Percentiles rank a stretch among this genome's conserved stretches.
Conservation (phyloP, 2,329 filamentous ascomycete species). For the Aspergillus quadricinctus region DNA sequence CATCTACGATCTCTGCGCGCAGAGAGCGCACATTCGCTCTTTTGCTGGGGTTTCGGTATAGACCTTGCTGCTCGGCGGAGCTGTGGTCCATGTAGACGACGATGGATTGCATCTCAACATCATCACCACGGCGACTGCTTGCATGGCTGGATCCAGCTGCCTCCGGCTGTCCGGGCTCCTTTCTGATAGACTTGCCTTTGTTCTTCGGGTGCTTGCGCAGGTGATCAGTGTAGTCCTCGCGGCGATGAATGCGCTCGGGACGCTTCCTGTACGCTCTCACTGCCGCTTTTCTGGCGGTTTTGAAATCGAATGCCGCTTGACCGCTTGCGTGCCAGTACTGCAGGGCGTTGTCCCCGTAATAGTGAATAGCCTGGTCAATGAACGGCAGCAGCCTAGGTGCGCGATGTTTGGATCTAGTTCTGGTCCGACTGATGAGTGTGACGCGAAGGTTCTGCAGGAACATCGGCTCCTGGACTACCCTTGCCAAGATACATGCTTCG, state of each 20-base stretch:
- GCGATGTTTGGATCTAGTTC: slow-evolving; percentile 17
- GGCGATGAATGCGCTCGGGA: not conserved
- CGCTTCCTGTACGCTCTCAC: slow-evolving; percentile 14
- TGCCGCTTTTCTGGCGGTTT: slow-evolving; percentile 11
- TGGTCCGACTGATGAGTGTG: slow-evolving; percentile 27
- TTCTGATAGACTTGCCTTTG: not conserved
- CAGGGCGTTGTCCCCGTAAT: slow-evolving; percentile 6
- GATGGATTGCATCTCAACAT: not conserved
- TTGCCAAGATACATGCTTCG: slow-evolving; percentile 35
- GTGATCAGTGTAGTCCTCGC: not conserved
- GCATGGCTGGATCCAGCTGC: not conserved
- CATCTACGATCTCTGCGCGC: not conserved
- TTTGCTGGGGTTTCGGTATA: not conserved
- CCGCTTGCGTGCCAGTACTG: slow-evolving; percentile 12
- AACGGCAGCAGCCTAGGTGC: slow-evolving; percentile 25
- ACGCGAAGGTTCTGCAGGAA: slow-evolving; percentile 28
- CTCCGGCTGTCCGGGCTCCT: not conserved
- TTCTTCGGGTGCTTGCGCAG: not conserved
- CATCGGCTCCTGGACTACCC: slow-evolving; percentile 22
- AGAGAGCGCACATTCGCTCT: not conserved
- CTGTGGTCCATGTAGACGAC: slow-evolving; percentile 3
- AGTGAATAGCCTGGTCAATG: slow-evolving; percentile 26
- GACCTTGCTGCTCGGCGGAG: not conserved
- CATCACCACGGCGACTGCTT: not conserved
- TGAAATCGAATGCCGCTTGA: slow-evolving; percentile 14